phyloP scores from a whole-genome alignment of 139 green algal genomes.

The Chloropicon primus region DNA sequence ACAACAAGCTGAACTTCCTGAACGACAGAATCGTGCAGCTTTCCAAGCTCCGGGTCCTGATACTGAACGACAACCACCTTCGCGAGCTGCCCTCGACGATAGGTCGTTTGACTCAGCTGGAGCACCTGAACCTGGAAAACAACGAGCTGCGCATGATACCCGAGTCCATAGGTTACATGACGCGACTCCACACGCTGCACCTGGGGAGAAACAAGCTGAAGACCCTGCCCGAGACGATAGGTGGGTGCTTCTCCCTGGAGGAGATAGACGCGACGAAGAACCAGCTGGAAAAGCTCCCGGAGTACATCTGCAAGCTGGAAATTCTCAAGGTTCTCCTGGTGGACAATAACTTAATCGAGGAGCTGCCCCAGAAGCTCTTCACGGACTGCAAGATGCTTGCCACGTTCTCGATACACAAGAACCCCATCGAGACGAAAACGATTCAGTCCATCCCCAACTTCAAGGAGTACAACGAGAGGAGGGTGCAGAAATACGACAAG shows the following conservation, averaged over 20 bases:
- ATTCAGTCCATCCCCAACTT: neutral
- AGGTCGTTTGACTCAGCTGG: neutral
- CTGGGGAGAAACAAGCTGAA: conserved; percentile 4
- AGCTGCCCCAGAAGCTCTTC: neutral
- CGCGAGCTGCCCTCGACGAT: neutral
- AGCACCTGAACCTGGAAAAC: conserved; percentile 2
- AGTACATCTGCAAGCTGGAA: conserved; percentile 3
- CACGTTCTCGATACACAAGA: neutral
- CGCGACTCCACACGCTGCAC: neutral
- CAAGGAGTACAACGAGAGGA: neutral
- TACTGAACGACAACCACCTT: neutral
- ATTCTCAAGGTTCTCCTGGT: neutral
- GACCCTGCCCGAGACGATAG: conserved; percentile 1
- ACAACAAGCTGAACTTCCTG: neutral
- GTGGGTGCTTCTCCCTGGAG: neutral
- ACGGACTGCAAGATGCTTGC: neutral
- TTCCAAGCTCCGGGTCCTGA: neutral
- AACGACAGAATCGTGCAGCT: neutral
- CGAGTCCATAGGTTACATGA: neutral
- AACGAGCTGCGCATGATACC: neutral
- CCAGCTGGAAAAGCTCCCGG: neutral
- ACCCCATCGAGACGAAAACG: neutral
- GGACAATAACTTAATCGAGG: neutral
- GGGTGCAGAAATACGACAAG: neutral
- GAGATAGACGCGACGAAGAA: conserved; percentile 1